Evolutionary conservation across 73 alveolate genomes (phyloP).

Genomic region (Uronychia binucleata): DNA sequence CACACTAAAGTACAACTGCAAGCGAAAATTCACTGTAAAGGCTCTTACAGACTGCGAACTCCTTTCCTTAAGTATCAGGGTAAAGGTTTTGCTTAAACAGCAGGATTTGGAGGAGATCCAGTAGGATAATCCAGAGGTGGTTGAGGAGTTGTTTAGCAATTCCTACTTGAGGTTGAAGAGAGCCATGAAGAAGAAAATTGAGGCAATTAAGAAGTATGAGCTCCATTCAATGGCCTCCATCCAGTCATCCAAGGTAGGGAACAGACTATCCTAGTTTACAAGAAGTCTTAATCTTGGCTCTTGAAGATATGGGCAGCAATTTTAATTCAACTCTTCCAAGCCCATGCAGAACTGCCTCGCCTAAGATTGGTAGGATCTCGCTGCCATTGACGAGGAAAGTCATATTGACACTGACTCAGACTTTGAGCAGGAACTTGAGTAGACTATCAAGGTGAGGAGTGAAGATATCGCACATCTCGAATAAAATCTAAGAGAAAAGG

Average conservation of each 20-base stretch:
- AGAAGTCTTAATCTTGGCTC: background rate
- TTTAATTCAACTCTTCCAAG: no score
- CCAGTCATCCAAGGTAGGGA: background rate
- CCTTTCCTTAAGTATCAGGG: background rate
- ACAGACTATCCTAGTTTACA: background rate
- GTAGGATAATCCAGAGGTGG: conserved; percentile 9
- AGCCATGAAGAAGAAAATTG: conserved; percentile 16
- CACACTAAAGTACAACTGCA: background rate
- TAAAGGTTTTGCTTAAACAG: background rate
- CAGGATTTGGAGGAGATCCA: conserved; percentile 32
- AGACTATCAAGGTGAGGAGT: background rate
- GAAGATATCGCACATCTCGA: background rate
- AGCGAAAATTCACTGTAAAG: conserved; percentile 28
- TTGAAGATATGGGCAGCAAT: no score
- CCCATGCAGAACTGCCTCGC: no score
- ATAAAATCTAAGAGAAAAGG: background rate
- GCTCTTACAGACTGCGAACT: conserved; percentile 38
- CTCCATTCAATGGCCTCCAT: background rate
- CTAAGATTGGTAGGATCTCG: background rate
- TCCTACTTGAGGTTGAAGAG: conserved; percentile 18
- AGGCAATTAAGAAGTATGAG: conserved; percentile 7
- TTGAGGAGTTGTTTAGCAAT: conserved; percentile 21
- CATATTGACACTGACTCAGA: background rate
- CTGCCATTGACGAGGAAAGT: background rate
- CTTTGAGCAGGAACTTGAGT: background rate